Evolutionary conservation across 1,284 basidiomycete genomes (phyloP), one percentile per base, ranked within the genome.

Genomic region (Jaminaea rosea): DNA sequence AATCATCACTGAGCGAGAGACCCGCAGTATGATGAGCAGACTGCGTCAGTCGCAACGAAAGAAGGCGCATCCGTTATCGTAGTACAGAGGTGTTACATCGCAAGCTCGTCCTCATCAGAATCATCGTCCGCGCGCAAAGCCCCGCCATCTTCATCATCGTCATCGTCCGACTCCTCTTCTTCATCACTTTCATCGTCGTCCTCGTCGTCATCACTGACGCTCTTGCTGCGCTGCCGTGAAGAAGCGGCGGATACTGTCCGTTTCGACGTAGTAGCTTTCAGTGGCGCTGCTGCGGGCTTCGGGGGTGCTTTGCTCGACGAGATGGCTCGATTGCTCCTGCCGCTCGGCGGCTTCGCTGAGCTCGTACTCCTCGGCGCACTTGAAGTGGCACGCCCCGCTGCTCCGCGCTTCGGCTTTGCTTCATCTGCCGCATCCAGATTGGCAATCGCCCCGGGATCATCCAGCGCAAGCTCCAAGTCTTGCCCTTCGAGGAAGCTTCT

Each of bases 91-190:
- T n/a, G n/a, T n/a, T n/a, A n/a, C n/a, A n/a, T n/a, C n/a, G n/a
- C n/a, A n/a, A n/a, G n/a, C n/a, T n/a, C n/a, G n/a, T n/a, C n/a
- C n/a, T n/a, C n/a, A n/a, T n/a, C n/a, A n/a, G n/a, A n/a, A n/a
- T n/a, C n/a, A n/a, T n/a, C n/a, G n/a, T n/a, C n/a, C n/a, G n/a
- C n/a, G n/a, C n/a, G n/a, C n/a, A n/a, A n/a, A n/a, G n/a, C n/a
- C n/a, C n/a, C n/a, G n/a, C n/a, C n/a, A n/a, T 47, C 46, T 15
- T 47, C 31, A 17, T 47, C 46, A 19, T 47, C 46, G 27, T 47
- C 46, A 8, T 47, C 46, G 11, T 47, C 46, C 10, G 17, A 19
- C 2, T 24, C 36, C 3, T 39, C 26, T 23, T 29, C 46, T 4
- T 47, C 46, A 9, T 47, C 46, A 8, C 23, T 21, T 13, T 42